Base-by-base conservation (phyloP, 352 stramenopile species). In the Globisporangium spiculum region DNA sequence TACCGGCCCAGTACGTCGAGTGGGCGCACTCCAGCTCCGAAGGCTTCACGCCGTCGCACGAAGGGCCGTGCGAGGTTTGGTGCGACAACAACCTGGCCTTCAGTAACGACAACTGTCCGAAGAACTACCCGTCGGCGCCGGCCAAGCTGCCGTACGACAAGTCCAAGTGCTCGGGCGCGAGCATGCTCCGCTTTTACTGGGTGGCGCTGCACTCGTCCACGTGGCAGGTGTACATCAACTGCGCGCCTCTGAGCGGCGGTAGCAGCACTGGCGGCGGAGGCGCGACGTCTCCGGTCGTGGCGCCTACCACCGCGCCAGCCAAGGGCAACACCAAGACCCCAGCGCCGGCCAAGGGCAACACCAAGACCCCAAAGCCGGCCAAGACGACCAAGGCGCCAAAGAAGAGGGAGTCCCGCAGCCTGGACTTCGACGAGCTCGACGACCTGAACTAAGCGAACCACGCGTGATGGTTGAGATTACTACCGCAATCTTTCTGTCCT, bases 131-230 rank as follows among this genome's bases (percentile, higher is more conserved):
- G 2, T 53, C n/a, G 14, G 72, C 70, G 18, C 70, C 73, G 3
- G 75, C 72, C 16, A 71, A 74, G 55, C 72, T 89, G 2, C 75
- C 78, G 4, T 79, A 79, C 63, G 75, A 84, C 67, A 72, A 69
- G 34, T 41, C 69, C 63, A 83, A 86, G 72, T 89, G 78, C 36
- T 7, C 59, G 1, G 78, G 73, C 18, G 58, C 68, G 27, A 78
- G 69, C 30, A 74, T 76, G 70, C 66, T 84, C 22, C 70, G 61
- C 26, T 69, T 68, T 4, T 73, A 74, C 65, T 86, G 75, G 77
- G 48, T 85, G 10, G 71, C 77, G 2, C 61, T 85, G 6, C 77
- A 84, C 68, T 64, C 63, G 22, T 22, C 68, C 10, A 66, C 70
- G 34, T 80, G 77, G 78, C 80, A 83, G 20, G n/a, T 56, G 12